These are phyloP conservation scores for Globisporangium apiculatum DNA, from an alignment of 352 stramenopile genomes.

Conservation along the genomic window DNA sequence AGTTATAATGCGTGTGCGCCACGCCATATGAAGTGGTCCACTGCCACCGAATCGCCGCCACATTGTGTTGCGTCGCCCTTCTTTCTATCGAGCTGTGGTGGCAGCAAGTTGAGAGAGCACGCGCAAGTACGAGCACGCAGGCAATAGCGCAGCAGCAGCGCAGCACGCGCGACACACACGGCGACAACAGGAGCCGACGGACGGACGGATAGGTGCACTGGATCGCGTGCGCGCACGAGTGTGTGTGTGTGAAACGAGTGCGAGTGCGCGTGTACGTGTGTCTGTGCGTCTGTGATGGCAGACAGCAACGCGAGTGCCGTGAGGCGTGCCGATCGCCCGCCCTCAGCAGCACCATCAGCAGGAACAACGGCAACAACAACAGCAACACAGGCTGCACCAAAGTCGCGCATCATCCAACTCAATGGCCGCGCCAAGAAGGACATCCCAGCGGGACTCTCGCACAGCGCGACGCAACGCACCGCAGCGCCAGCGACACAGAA, in stretches of 20 bases:
- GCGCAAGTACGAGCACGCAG: no score
- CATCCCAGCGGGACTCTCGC: slow-evolving; percentile 10
- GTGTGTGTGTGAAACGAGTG: neutral
- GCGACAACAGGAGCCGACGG: no score
- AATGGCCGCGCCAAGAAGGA: slow-evolving; percentile 23
- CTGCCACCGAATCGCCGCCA: no score
- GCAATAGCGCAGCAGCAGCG: no score
- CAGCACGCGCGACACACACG: no score
- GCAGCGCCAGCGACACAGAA: slow-evolving; percentile 14
- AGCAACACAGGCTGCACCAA: slow-evolving; percentile 6
- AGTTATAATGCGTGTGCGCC: no score
- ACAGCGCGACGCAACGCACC: slow-evolving; percentile 11
- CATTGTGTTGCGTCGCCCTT: no score
- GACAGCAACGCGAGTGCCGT: slow-evolving; percentile 4
- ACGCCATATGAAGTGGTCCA: no score
- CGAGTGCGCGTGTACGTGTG: neutral
- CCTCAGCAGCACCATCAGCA: neutral
- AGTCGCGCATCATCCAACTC: slow-evolving; percentile 37
- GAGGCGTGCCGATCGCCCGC: neutral
- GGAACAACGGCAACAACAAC: neutral
- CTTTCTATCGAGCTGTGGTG: no score
- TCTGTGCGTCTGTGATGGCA: slow-evolving; percentile 4
- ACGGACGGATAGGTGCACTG: no score
- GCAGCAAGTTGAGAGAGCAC: no score
- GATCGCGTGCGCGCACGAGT: no score